These are phyloP conservation scores for Penicillium malachiteum DNA, from an alignment of 495 filamentous ascomycete species.

Conservation along the genomic window DNA sequence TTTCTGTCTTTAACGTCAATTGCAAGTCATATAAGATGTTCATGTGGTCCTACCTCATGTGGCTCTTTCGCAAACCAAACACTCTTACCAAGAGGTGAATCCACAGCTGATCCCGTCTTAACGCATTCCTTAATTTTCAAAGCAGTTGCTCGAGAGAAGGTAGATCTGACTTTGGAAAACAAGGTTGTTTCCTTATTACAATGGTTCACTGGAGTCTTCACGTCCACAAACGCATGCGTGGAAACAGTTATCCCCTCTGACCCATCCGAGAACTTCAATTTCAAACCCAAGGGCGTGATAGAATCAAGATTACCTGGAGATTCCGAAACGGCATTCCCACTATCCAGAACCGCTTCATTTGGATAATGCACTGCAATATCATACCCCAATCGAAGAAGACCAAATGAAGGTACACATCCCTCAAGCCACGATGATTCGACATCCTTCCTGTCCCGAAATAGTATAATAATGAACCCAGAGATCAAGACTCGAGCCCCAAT, in stretches of 20 bases:
- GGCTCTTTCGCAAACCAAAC: slow-evolving; percentile 14
- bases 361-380: slow-evolving; percentile 17
- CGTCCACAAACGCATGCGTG: slow-evolving; percentile 18
- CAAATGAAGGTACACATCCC: slow-evolving; percentile 17
- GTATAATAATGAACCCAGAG: slow-evolving; percentile 18
- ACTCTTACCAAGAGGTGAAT: slow-evolving; percentile 15
- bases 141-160: slow-evolving; percentile 7
- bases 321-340: slow-evolving; percentile 10
- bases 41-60: slow-evolving; percentile 6
- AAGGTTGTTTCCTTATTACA: slow-evolving; percentile 1
- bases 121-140: slow-evolving; percentile 7
- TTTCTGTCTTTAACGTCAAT: slow-evolving; percentile 1
- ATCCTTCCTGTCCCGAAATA: slow-evolving; percentile 16
- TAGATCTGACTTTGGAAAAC: slow-evolving; percentile 5
- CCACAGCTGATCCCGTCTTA: slow-evolving; percentile 1
- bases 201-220: slow-evolving; percentile 8
- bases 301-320: neutral
- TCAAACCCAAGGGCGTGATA: slow-evolving; percentile 12
- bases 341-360: slow-evolving; percentile 2
- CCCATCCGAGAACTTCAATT: slow-evolving; percentile 13
- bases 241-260: slow-evolving; percentile 14
- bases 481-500: slow-evolving; percentile 18
- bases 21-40: neutral
- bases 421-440: slow-evolving; percentile 20
- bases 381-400: slow-evolving; percentile 16